Conservation (phyloP, 768 basidiomycete genomes). For the Russula foetens region DNA sequence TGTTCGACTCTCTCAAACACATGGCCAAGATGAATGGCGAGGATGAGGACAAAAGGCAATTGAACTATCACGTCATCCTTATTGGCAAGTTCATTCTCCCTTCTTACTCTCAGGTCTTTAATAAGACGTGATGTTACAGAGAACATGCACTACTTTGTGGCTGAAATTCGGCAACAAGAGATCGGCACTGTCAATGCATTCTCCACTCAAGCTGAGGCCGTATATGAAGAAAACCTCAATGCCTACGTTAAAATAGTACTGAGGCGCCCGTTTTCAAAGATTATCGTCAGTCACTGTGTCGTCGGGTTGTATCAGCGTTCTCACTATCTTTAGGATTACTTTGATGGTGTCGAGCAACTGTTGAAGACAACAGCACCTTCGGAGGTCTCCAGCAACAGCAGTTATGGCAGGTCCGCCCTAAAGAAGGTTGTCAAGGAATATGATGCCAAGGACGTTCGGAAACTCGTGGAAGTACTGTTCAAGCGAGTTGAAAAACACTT, state of each 20-base stretch:
- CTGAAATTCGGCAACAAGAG: conserved; percentile 69
- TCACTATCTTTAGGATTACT: conserved; percentile 64
- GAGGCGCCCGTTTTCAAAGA: conserved; percentile 75
- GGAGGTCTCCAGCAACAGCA: conserved; percentile 67
- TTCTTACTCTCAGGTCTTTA: not conserved
- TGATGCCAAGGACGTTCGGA: conserved; percentile 81
- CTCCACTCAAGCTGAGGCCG: conserved; percentile 61
- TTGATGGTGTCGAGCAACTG: conserved; percentile 86
- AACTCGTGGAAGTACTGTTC: conserved; percentile 76
- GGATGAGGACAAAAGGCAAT: conserved; percentile 91
- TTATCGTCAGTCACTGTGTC: conserved; percentile 41
- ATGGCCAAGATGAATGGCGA: conserved; percentile 95
- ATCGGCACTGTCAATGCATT: conserved; percentile 54
- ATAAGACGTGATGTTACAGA: conserved; percentile 38
- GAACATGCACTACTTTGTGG: conserved; percentile 93
- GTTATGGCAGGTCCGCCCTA: conserved; percentile 68
- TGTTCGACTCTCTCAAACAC: conserved; percentile 90
- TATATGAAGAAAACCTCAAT: conserved; percentile 84
- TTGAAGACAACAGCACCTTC: conserved; percentile 69
- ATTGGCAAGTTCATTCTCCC: conserved; percentile 56
- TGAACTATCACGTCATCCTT: conserved; percentile 93
- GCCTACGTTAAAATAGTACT: conserved; percentile 86
- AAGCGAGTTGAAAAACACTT: conserved; percentile 97
- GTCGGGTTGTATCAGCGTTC: not conserved
- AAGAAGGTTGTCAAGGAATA: conserved; percentile 84